Conservation (phyloP, 108 stramenopile genomes). For the Fragilaria radians region DNA sequence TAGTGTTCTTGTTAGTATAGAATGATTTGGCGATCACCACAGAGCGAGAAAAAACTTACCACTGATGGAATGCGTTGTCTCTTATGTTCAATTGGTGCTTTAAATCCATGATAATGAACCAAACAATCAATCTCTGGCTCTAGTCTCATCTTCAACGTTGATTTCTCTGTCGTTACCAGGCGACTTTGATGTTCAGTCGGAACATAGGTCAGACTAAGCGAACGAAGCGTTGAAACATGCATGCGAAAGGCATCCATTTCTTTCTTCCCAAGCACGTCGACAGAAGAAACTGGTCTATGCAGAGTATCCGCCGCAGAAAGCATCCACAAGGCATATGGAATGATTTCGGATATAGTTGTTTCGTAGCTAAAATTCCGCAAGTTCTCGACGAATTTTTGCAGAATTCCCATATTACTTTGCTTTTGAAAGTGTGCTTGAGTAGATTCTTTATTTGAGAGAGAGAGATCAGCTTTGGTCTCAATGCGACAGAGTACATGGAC, state of each 20-base stretch:
- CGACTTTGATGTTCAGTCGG: conserved; percentile 22
- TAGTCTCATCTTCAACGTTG: conserved; percentile 35
- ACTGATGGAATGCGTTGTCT: conserved; percentile 19
- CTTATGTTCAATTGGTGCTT: conserved; percentile 7
- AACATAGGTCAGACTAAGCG: conserved; percentile 68
- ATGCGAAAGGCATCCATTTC: conserved; percentile 52
- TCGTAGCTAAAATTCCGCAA: conserved; percentile 16
- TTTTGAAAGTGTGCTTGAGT: conserved; percentile 45
- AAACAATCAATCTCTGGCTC: conserved; percentile 73
- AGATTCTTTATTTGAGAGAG: conserved; percentile 50
- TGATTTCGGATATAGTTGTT: conserved; percentile 40
- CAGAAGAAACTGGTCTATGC: conserved; percentile 55
- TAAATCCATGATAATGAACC: conserved; percentile 27
- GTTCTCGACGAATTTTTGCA: conserved; percentile 64
- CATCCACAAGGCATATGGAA: conserved; percentile 64
- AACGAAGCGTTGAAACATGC: conserved; percentile 51
- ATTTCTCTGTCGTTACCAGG: not conserved
- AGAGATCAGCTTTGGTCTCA: conserved; percentile 59
- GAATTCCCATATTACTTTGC: conserved; percentile 52
- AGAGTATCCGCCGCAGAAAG: conserved; percentile 65
- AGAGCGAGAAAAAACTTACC: conserved; percentile 10
- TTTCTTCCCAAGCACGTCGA: conserved; percentile 48
- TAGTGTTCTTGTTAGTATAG: too few relatives aligned
- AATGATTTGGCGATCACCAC: conserved; percentile 9
- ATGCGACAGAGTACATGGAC: conserved; percentile 76